A percentile compares a stretch with the other conserved stretches of the same genome.
Conservation (phyloP, 108 stramenopile genomes). For the Thalassiosira profunda region DNA sequence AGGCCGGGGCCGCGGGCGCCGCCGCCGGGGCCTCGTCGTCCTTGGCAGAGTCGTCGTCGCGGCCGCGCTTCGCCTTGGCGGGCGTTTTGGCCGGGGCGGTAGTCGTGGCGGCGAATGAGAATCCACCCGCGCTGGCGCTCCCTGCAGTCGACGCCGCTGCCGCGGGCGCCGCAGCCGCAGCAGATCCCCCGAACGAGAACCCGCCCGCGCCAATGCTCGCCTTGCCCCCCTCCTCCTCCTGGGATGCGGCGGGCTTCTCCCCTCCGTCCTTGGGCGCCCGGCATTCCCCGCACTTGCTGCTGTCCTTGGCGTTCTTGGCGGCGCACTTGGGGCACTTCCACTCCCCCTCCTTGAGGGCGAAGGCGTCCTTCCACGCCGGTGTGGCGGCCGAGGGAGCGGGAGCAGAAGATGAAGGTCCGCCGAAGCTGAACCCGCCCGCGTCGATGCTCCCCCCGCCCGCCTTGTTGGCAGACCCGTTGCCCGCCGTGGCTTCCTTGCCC, state of each 20-base stretch:
- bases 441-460: too few species aligned
- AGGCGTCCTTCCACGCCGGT: conserved; percentile 9
- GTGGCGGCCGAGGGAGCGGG: background rate
- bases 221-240: background rate
- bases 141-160: conserved; percentile 1
- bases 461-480: background rate
- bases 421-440: too few species aligned
- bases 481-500: background rate
- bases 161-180: background rate
- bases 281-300: background rate
- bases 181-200: conserved; percentile 17
- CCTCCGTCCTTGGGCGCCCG: background rate
- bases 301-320: too few species aligned
- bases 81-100: conserved; percentile 3
- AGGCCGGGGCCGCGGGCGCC: background rate
- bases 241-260: background rate
- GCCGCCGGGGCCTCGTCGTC: background rate
- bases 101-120: conserved; percentile 21
- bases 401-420: too few species aligned
- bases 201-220: conserved; percentile 23
- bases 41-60: background rate
- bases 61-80: conserved; percentile 8
- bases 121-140: conserved; percentile 4
- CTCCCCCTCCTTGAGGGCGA: conserved; percentile 19
- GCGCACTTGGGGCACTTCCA: too few species aligned